Percentiles rank a stretch among this genome's conserved stretches.
Evolutionary conservation across 768 basidiomycete genomes (phyloP).

Genomic region (Erythrobasidium yunnanense): DNA sequence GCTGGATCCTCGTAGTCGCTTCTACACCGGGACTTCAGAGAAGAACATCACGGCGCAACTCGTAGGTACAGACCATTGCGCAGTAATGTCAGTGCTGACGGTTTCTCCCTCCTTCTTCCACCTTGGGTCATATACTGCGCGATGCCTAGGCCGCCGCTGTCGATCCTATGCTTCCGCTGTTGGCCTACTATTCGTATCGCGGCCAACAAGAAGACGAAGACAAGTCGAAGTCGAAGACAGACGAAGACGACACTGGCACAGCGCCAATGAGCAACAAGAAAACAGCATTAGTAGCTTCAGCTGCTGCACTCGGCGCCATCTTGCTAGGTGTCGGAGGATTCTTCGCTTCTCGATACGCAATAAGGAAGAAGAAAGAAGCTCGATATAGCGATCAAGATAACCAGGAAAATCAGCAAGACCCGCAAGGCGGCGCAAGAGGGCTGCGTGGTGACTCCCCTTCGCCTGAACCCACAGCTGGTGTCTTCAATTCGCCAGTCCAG

Average conservation of each 20-base stretch:
- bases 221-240: not conserved
- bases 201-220: no score
- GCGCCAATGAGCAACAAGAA: slow-evolving; percentile 30
- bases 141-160: not conserved
- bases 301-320: slow-evolving; percentile 34
- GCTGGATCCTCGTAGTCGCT: slow-evolving; percentile 28
- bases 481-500: not conserved
- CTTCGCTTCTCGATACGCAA: slow-evolving; percentile 32
- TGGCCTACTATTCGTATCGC: slow-evolving; percentile 16
- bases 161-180: slow-evolving; percentile 1
- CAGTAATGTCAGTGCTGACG: not conserved
- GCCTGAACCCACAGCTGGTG: not conserved
- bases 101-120: slow-evolving; percentile 17
- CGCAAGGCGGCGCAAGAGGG: not conserved
- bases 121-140: slow-evolving; percentile 29
- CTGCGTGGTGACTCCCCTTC: not conserved
- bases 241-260: not conserved
- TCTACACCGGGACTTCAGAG: slow-evolving; percentile 29
- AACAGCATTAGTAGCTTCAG: slow-evolving; percentile 37
- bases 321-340: slow-evolving; percentile 33
- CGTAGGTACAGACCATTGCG: not conserved
- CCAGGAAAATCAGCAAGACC: not conserved
- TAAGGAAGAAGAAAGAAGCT: not conserved
- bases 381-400: not conserved
- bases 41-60: slow-evolving; percentile 32